These are phyloP conservation scores for Drechslera avenae DNA, from an alignment of 2,329 filamentous ascomycete species.

Conservation along the genomic window DNA sequence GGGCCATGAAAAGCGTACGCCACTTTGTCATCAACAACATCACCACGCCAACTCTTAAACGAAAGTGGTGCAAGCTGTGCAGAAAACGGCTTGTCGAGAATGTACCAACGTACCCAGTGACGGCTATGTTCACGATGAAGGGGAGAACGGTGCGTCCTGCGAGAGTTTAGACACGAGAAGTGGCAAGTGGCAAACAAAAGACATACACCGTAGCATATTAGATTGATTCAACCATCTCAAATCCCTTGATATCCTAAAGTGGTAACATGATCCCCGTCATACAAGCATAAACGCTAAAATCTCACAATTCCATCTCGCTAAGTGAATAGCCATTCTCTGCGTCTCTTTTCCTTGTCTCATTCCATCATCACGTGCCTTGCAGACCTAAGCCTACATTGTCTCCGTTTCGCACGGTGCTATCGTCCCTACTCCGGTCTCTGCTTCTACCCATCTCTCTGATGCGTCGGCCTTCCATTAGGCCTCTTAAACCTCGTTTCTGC, in stretches of 20 bases:
- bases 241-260: neutral
- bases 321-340: constrained; percentile 11
- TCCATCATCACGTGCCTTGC: constrained; percentile 21
- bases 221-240: neutral
- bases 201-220: neutral
- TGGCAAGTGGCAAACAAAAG: too few species aligned
- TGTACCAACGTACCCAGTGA: too few species aligned
- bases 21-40: too few species aligned
- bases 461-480: constrained; percentile 90
- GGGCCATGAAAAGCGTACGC: too few species aligned
- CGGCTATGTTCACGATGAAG: too few species aligned
- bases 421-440: constrained; percentile 44
- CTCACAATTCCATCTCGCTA: constrained; percentile 15
- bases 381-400: constrained; percentile 39
- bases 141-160: too few species aligned
- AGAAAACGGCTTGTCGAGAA: too few species aligned
- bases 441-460: constrained; percentile 72
- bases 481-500: constrained; percentile 89
- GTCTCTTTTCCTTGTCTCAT: neutral
- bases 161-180: too few species aligned
- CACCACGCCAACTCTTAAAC: too few species aligned
- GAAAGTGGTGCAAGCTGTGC: too few species aligned
- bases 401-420: constrained; percentile 23
- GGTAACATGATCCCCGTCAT: neutral
- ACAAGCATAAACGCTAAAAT: constrained; percentile 2